These are phyloP conservation scores for Nemania diffusa DNA, from an alignment of 2,329 filamentous ascomycete genomes.

Conservation along the genomic window DNA sequence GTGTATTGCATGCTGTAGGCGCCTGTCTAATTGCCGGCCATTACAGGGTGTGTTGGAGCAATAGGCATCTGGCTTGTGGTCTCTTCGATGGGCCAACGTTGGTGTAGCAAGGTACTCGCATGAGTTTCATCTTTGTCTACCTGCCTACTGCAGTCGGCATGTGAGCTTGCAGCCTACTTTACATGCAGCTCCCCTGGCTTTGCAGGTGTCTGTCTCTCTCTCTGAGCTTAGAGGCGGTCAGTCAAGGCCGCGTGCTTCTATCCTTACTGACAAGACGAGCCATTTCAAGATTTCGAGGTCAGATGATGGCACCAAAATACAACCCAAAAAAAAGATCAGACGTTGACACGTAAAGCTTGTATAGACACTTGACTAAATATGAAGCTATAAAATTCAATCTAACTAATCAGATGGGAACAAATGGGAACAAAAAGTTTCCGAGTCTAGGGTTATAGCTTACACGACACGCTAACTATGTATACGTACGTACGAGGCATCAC, in stretches of 20 bases:
- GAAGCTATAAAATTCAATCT: constrained; percentile 19
- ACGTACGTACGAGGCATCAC: neutral
- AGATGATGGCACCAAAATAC: neutral
- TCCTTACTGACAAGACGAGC: neutral
- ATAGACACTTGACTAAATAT: neutral
- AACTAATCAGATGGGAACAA: neutral
- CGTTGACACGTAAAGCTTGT: neutral
- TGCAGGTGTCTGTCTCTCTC: constrained; percentile 23
- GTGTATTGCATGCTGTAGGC: neutral
- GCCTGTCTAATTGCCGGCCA: constrained; percentile 17
- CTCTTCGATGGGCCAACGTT: neutral
- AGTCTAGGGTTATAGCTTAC: constrained; percentile 15
- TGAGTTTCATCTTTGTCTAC: constrained; percentile 27
- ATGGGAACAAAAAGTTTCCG: constrained; percentile 9
- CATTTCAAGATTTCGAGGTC: constrained; percentile 8
- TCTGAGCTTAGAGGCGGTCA: constrained; percentile 29
- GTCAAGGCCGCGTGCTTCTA: constrained; percentile 17
- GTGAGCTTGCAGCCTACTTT: constrained; percentile 5
- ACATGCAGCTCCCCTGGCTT: constrained; percentile 14
- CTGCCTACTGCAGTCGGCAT: constrained; percentile 2
- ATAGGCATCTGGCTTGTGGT: constrained; percentile 3
- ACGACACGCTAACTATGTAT: neutral
- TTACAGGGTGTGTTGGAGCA: constrained; percentile 10
- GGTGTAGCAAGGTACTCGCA: constrained; percentile 3
- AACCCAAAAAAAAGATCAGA: neutral